These are phyloP conservation scores for Dujonia santamariae DNA, from an alignment of 1,139 yeast species.

Conservation along the genomic window DNA sequence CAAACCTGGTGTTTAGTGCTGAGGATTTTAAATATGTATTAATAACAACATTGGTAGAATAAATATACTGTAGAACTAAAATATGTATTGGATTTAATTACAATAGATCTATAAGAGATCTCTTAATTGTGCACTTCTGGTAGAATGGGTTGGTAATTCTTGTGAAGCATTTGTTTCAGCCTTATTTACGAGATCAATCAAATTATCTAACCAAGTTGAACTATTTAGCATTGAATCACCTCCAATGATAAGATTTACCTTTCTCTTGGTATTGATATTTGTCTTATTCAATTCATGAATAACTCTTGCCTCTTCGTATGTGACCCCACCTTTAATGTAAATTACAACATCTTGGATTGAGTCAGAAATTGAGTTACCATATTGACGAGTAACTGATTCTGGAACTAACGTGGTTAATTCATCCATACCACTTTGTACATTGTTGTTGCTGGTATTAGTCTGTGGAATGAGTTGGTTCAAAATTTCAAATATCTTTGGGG, in stretches of 20 bases:
- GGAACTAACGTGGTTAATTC: conserved; percentile 40
- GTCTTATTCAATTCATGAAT: conserved; percentile 66
- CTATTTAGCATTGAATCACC: conserved; percentile 72
- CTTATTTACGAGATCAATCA: conserved; percentile 24
- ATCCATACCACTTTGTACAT: conserved; percentile 8
- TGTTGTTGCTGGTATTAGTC: conserved; percentile 1
- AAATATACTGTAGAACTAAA: too few species aligned
- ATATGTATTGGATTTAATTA: too few species aligned
- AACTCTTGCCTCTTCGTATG: conserved; percentile 87
- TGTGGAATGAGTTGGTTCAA: conserved; percentile 14
- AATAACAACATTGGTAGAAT: too few species aligned
- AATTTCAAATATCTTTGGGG: conserved; percentile 64
- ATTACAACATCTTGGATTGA: conserved; percentile 73
- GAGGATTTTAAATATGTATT: too few species aligned
- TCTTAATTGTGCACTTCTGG: conserved; percentile 20
- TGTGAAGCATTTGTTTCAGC: conserved; percentile 8
- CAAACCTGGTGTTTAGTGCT: too few species aligned
- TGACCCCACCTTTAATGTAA: conserved; percentile 85
- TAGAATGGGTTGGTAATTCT: conserved; percentile 8
- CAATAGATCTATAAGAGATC: conserved; percentile 23
- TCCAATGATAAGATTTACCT: conserved; percentile 60
- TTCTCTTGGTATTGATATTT: conserved; percentile 45
- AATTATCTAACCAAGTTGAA: conserved; percentile 42
- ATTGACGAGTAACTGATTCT: conserved; percentile 32
- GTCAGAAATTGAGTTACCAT: conserved; percentile 22